These are phyloP conservation scores for Catharanthus roseus DNA, from an alignment of 257 asterid genomes.

Conservation along the genomic window DNA sequence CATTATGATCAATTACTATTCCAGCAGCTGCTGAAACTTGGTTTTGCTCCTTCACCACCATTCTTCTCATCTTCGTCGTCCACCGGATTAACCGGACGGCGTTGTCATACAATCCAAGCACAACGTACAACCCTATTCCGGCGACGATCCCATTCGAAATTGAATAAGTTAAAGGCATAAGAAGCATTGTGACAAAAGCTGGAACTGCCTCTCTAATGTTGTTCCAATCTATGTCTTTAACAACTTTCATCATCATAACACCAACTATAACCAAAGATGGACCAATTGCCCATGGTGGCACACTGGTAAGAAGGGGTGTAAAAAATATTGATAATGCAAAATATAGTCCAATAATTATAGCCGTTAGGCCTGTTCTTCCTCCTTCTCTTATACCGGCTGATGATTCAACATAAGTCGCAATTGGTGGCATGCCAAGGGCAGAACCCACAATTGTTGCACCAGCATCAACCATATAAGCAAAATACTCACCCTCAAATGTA, in stretches of 20 bases:
- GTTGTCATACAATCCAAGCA: constrained; percentile 42
- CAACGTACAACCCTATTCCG: constrained; percentile 56
- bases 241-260: constrained; percentile 71
- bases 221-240: constrained; percentile 65
- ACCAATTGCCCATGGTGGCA: constrained; percentile 86
- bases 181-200: constrained; percentile 59
- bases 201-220: constrained; percentile 58
- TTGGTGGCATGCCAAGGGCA: constrained; percentile 61
- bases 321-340: constrained; percentile 50
- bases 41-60: constrained; percentile 57
- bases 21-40: constrained; percentile 53
- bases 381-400: constrained; percentile 76
- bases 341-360: constrained; percentile 51
- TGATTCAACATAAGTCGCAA: constrained; percentile 63
- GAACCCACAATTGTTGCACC: constrained; percentile 68
- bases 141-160: constrained; percentile 73
- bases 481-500: constrained; percentile 59
- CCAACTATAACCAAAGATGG: constrained; percentile 83
- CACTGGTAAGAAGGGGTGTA: constrained; percentile 55
- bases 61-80: constrained; percentile 36
- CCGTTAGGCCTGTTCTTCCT: constrained; percentile 71
- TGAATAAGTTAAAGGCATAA: constrained; percentile 76
- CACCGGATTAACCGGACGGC: constrained; percentile 31
- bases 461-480: constrained; percentile 79
- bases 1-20: constrained; percentile 24